Evolutionary conservation across 2,329 filamentous ascomycete species (phyloP), one percentile per base, ranked within the genome.

Genomic region (Atkinsonella texensis): DNA sequence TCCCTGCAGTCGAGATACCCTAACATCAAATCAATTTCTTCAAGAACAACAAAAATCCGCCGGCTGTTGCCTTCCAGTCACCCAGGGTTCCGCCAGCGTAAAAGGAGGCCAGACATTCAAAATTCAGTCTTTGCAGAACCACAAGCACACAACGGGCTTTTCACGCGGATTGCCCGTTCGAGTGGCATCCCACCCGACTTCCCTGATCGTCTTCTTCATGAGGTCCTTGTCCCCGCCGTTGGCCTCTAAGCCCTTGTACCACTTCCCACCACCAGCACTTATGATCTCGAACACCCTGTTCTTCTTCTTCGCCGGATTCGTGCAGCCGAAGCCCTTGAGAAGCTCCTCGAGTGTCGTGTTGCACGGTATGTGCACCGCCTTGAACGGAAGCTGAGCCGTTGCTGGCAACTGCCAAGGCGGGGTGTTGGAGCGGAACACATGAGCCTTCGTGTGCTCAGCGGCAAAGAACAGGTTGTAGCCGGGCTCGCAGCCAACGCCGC

Each of bases 401-500:
- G 63, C 59, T 0, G 65, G 70, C 7, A 74, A 62, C 56, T 75
- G 71, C 80, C 80, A 83, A 0, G 80, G 80, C 0, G 75, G 68
- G 0, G 62, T 68, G 15, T 64, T 58, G 9, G 72, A 71, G 55
- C 74, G 74, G 63, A 84, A 72, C 2, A 84, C 69, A 57, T 83
- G 78, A 7, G 83, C 67, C 56, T 79, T 81, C 32, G 77, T 79
- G 62, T 83, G 77, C 55, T 77, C 70, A 0, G 67, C 58, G 0
- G 77, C 73, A 64, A 82, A 83, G 59, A 82, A 74, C 64, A 81
- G 80, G 65, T 80, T 79, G 67, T 81, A 84, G 2, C 79, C 81
- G 0, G 76, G 77, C 58, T 83, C 80, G 54, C 75, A 75, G 41
- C 79, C 77, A 1, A 74, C 69, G 20, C 78, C 78, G 44, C 80